Conservation (phyloP, 164 flowering plant species). For the Protea cynaroides region DNA sequence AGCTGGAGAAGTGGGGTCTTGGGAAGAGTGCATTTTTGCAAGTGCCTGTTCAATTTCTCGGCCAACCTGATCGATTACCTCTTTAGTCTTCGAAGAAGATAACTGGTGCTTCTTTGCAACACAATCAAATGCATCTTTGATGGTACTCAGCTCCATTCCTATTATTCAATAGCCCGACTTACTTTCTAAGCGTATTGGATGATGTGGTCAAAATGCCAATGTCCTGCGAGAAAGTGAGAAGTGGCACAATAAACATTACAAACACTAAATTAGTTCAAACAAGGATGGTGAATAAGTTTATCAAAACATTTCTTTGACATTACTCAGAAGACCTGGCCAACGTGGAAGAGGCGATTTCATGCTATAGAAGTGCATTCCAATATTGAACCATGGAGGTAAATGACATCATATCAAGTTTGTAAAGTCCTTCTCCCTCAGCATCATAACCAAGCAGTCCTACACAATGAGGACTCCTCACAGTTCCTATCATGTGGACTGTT, state of each 20-base stretch:
- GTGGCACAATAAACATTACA: neutral
- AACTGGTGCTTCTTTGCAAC: slow-evolving; percentile 82
- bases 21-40: slow-evolving; percentile 29
- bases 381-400: too few relatives aligned
- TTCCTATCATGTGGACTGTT: too few relatives aligned
- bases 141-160: slow-evolving; percentile 64
- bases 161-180: neutral
- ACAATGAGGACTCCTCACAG: too few relatives aligned
- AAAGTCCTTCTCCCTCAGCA: too few relatives aligned
- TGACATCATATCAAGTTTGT: too few relatives aligned
- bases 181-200: neutral
- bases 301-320: too few relatives aligned
- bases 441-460: too few relatives aligned
- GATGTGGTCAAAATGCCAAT: neutral
- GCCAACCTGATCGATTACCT: slow-evolving; percentile 52
- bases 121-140: slow-evolving; percentile 80
- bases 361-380: too few relatives aligned
- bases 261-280: too few relatives aligned
- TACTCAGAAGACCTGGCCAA: too few relatives aligned
- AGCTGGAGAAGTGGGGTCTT: slow-evolving; percentile 15
- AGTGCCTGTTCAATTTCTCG: slow-evolving; percentile 56
- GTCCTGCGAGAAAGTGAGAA: slow-evolving; percentile 13
- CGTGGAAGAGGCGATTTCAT: too few relatives aligned
- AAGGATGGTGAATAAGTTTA: too few relatives aligned
- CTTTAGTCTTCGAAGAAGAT: slow-evolving; percentile 54